Evolutionary conservation across 2,329 filamentous ascomycete genomes (phyloP).

Genomic region (Xylariaceae sp.): DNA sequence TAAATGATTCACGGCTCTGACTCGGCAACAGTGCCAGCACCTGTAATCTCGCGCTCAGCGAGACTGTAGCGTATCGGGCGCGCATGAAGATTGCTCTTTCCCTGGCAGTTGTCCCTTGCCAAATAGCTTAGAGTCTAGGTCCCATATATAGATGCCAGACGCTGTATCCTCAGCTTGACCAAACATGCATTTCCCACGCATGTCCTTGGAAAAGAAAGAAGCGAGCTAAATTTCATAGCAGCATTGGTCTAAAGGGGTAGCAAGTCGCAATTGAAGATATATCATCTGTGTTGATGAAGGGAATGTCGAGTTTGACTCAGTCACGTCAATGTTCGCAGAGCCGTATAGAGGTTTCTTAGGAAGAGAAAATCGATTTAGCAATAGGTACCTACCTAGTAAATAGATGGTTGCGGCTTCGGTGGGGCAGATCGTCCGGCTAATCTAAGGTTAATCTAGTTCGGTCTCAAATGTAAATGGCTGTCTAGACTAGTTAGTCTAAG

Average conservation of each 20-base stretch:
- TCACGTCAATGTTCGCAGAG: slow-evolving; percentile 23
- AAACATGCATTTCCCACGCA: slow-evolving; percentile 88
- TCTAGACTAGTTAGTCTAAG: slow-evolving; percentile 6
- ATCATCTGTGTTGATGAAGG: slow-evolving; percentile 23
- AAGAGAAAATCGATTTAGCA: neutral
- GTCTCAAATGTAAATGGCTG: neutral
- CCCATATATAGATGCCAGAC: slow-evolving; percentile 95
- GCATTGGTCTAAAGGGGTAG: slow-evolving; percentile 11
- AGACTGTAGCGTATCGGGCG: slow-evolving; percentile 93
- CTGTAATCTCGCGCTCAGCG: slow-evolving; percentile 98
- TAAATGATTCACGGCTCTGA: slow-evolving; percentile 25
- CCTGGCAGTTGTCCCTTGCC: slow-evolving; percentile 97
- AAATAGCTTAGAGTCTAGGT: slow-evolving; percentile 97
- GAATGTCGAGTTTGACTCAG: slow-evolving; percentile 20
- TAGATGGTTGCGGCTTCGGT: neutral
- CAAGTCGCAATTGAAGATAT: slow-evolving; percentile 12
- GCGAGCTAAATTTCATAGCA: slow-evolving; percentile 70
- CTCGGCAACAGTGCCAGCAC: slow-evolving; percentile 76
- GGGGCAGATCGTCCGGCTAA: slow-evolving; percentile 25
- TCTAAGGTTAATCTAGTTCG: slow-evolving; percentile 28
- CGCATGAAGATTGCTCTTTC: slow-evolving; percentile 94
- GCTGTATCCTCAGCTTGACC: slow-evolving; percentile 86
- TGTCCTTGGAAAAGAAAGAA: slow-evolving; percentile 91
- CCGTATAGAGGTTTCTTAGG: neutral
- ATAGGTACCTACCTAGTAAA: too few relatives aligned